Base-by-base conservation (phyloP, 768 basidiomycete species). In the Coprinopsis sp. region DNA sequence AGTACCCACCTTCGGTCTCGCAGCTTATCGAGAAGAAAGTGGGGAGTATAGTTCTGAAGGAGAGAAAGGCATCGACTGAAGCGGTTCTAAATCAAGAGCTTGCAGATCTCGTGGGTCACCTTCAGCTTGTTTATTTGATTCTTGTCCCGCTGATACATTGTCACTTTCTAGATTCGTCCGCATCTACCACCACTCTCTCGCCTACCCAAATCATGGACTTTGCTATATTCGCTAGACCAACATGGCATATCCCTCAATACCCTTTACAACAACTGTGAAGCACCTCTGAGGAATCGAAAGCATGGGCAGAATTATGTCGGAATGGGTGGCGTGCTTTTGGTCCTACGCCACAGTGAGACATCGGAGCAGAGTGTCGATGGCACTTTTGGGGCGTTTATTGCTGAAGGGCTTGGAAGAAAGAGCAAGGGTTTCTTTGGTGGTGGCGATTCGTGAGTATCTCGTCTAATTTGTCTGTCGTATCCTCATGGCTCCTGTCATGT, bases 171-270 rank as follows among this genome's bases (percentile, higher is more conserved):
- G 89, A 68, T 93, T 21, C 83, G 88, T 0, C 64, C 80, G 1
- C 71, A 81, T 47, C 72, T 94, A 1, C 86, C 91, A 0, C 81
- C 89, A 0, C 75, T 93, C 5, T 71, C 78, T 1, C 82, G 85
- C 3, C 77, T 94, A 14, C 74, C 84, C 0, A 70, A 73, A 6
- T 67, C 72, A 23, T 95, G 92, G 92, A 76, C 76, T 1, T 76
- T 94, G 0, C 65, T 92, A 4, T 93, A 94, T 67, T 93, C 91
- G 13, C 74, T 96, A 14, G 95, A 98, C 58, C 93, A 96, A 57
- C 88, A 98, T 54, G 95, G 95, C 0, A 92, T 94, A 36, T 94
- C 91, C 11, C 72, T 97, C 12, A 82, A 85, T 36, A 96, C 95
- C 1, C 75, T 97, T 4, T 97, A 96, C 62, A 57, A 74, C 2